A percentile compares a stretch with the other conserved stretches of the same genome.
phyloP scores from a whole-genome alignment of 2,329 filamentous ascomycete species.

The Magnaporthiopsis poae region DNA sequence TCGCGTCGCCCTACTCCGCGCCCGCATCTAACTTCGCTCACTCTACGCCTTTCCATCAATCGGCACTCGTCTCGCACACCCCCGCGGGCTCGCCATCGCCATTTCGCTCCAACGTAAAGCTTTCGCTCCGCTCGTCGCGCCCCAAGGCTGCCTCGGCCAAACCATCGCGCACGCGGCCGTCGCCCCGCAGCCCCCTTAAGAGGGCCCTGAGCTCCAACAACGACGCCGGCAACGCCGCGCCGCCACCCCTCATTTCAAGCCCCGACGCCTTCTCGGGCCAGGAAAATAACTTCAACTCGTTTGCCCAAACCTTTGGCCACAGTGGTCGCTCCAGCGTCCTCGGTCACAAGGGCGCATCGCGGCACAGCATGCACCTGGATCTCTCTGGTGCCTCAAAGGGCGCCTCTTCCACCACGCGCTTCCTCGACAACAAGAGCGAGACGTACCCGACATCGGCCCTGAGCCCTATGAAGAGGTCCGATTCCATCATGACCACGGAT shows the following conservation, averaged over 20 bases:
- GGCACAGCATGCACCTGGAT: slow-evolving; percentile 50
- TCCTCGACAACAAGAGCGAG: slow-evolving; percentile 37
- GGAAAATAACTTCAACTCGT: slow-evolving; percentile 28
- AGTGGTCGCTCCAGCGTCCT: slow-evolving; percentile 32
- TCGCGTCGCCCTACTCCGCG: slow-evolving; percentile 1
- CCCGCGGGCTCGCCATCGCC: slow-evolving; percentile 51
- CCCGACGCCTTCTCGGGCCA: slow-evolving; percentile 25
- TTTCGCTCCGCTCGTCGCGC: slow-evolving; percentile 55
- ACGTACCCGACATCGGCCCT: slow-evolving; percentile 47
- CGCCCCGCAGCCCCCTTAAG: slow-evolving; percentile 72
- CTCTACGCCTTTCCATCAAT: slow-evolving; percentile 7
- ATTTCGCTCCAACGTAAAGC: slow-evolving; percentile 55
- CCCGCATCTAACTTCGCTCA: slow-evolving; percentile 8
- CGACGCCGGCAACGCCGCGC: slow-evolving; percentile 59
- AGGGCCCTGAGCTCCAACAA: slow-evolving; percentile 61
- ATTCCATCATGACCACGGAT: slow-evolving; percentile 80
- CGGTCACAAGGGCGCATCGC: slow-evolving; percentile 32
- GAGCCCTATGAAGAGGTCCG: slow-evolving; percentile 84
- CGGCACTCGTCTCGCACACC: slow-evolving; percentile 14
- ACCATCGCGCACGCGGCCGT: slow-evolving; percentile 55
- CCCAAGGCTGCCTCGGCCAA: slow-evolving; percentile 45
- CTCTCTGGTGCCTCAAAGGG: slow-evolving; percentile 40
- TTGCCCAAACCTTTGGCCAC: slow-evolving; percentile 28
- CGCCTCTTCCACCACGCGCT: slow-evolving; percentile 32
- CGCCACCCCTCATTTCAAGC: slow-evolving; percentile 30